These are phyloP conservation scores for Phylloboletellus chloephorus DNA, from an alignment of 1,284 basidiomycete genomes.

Conservation along the genomic window DNA sequence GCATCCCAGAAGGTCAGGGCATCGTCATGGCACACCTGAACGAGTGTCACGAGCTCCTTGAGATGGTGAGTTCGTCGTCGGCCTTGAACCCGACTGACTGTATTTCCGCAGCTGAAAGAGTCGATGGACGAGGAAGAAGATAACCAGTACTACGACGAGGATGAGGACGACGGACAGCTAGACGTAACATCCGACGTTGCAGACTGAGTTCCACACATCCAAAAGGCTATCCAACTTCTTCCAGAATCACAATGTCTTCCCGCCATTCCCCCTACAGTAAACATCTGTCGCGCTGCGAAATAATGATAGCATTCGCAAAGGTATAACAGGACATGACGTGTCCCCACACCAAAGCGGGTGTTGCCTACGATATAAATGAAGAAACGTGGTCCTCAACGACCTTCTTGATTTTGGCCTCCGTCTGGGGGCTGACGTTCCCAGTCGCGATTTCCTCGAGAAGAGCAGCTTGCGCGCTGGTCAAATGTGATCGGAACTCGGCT, in stretches of 20 bases:
- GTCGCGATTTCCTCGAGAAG: slow-evolving; percentile 80
- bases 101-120: slow-evolving; percentile 57
- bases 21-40: slow-evolving; percentile 94
- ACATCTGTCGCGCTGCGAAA: slow-evolving; percentile 23
- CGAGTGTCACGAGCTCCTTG: slow-evolving; percentile 93
- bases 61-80: slow-evolving; percentile 60
- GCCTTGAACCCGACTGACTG: not conserved
- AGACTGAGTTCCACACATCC: slow-evolving; percentile 13
- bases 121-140: slow-evolving; percentile 68
- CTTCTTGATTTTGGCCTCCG: slow-evolving; percentile 93
- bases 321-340: slow-evolving; percentile 20
- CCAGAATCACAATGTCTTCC: not conserved
- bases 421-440: slow-evolving; percentile 82
- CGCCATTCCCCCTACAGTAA: not conserved
- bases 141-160: slow-evolving; percentile 48
- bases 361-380: slow-evolving; percentile 65
- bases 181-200: slow-evolving; percentile 12
- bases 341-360: slow-evolving; percentile 14
- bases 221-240: too few species aligned
- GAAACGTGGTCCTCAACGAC: slow-evolving; percentile 83
- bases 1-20: slow-evolving; percentile 93
- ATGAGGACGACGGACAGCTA: slow-evolving; percentile 37
- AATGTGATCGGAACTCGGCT: slow-evolving; percentile 80
- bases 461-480: slow-evolving; percentile 60
- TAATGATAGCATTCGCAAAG: slow-evolving; percentile 27